phyloP scores from a whole-genome alignment of 1,284 basidiomycete genomes.

The Cystobasidiaceae sp. region DNA sequence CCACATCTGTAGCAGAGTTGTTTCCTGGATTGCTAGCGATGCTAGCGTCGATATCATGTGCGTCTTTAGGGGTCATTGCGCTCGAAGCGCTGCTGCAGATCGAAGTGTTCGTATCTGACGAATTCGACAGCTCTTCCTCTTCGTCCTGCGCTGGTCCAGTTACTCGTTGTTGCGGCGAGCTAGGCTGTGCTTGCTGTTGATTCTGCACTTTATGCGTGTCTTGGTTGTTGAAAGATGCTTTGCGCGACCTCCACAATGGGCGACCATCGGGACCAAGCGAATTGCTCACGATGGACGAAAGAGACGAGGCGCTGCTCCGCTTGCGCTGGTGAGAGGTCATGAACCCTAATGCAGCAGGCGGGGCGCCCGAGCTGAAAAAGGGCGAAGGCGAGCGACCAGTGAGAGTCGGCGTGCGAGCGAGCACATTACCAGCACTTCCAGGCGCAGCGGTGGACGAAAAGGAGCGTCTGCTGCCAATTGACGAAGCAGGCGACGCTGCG shows the following conservation, averaged over 20 bases:
- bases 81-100: constrained; percentile 26
- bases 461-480: not conserved
- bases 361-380: constrained; percentile 25
- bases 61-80: constrained; percentile 20
- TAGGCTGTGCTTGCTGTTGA: not conserved
- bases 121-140: constrained; percentile 27
- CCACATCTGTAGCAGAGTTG: no score
- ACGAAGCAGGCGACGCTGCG: not conserved
- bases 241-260: constrained; percentile 1
- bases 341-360: constrained; percentile 18
- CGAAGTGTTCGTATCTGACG: constrained; percentile 24
- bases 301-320: constrained; percentile 13
- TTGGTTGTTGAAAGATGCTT: no score
- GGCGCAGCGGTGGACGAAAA: not conserved
- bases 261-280: not conserved
- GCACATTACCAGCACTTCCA: not conserved
- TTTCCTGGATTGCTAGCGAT: no score
- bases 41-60: not conserved
- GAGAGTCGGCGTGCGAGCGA: constrained; percentile 21
- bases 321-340: constrained; percentile 19
- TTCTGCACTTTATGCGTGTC: no score
- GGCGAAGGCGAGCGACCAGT: constrained; percentile 23
- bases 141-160: no score
- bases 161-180: no score
- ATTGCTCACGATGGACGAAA: constrained; percentile 12